Conservation (phyloP, 331 rosid species). For the Phaseolus coccineus region DNA sequence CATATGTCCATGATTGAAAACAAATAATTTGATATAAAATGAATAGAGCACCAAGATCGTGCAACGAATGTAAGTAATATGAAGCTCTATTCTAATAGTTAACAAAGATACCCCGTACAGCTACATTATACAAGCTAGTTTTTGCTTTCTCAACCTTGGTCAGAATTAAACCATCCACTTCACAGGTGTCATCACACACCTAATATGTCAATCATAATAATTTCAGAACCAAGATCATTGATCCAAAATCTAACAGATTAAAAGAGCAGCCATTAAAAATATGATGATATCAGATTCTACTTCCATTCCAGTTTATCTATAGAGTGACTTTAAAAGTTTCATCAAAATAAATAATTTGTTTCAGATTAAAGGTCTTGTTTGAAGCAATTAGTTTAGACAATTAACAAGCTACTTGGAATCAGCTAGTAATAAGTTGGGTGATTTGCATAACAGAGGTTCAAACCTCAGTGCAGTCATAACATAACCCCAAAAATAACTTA, state of each 20-base stretch:
- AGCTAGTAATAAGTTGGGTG: neutral
- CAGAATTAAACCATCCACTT: constrained; percentile 10
- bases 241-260: constrained; percentile 11
- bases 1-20: neutral
- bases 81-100: neutral
- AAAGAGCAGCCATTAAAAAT: neutral
- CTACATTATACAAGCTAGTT: constrained; percentile 20
- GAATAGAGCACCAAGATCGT: neutral
- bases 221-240: neutral
- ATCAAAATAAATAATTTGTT: neutral
- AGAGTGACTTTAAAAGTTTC: neutral
- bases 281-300: neutral
- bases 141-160: neutral
- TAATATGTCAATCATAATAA: neutral
- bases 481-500: neutral
- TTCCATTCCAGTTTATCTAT: neutral
- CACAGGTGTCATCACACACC: neutral
- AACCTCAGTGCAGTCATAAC: neutral
- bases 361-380: neutral
- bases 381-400: neutral
- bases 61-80: neutral
- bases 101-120: neutral
- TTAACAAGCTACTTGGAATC: neutral
- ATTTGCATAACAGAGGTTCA: neutral
- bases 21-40: neutral